These are phyloP conservation scores for Smittium mucronatum DNA, from an alignment of 371 early-diverging fungal genomes.

Conservation along the genomic window DNA sequence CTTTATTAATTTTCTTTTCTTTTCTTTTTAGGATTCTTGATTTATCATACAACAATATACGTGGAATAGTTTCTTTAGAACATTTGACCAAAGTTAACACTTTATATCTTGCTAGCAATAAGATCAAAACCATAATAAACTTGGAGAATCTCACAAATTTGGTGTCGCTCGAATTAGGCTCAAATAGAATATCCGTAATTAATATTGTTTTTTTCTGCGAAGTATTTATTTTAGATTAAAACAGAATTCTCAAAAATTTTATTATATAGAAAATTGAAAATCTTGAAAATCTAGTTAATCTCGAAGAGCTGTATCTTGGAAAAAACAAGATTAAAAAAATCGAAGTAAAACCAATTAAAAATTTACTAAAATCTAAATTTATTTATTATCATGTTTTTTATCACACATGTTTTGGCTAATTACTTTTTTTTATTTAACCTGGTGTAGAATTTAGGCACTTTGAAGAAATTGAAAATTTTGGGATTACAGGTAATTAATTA, in stretches of 20 bases:
- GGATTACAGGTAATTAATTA: conserved; percentile 51
- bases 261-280: too few species aligned
- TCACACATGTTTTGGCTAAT: too few species aligned
- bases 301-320: conserved; percentile 87
- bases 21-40: conserved; percentile 51
- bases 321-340: conserved; percentile 89
- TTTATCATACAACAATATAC: conserved; percentile 84
- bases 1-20: not conserved
- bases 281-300: conserved; percentile 55
- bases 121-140: conserved; percentile 61
- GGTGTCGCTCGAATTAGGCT: conserved; percentile 81
- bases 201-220: not conserved
- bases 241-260: too few species aligned
- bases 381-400: not conserved
- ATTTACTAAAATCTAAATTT: conserved; percentile 6
- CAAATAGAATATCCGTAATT: conserved; percentile 69
- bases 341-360: conserved; percentile 35
- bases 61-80: conserved; percentile 49
- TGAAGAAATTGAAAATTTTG: conserved; percentile 54
- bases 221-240: not conserved
- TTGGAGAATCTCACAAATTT: conserved; percentile 49
- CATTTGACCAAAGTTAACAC: conserved; percentile 42
- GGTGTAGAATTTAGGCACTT: conserved; percentile 26
- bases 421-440: not conserved
- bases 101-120: conserved; percentile 74